Conservation (phyloP, 2,329 filamentous ascomycete genomes). For the Ramichloridium luteum region DNA sequence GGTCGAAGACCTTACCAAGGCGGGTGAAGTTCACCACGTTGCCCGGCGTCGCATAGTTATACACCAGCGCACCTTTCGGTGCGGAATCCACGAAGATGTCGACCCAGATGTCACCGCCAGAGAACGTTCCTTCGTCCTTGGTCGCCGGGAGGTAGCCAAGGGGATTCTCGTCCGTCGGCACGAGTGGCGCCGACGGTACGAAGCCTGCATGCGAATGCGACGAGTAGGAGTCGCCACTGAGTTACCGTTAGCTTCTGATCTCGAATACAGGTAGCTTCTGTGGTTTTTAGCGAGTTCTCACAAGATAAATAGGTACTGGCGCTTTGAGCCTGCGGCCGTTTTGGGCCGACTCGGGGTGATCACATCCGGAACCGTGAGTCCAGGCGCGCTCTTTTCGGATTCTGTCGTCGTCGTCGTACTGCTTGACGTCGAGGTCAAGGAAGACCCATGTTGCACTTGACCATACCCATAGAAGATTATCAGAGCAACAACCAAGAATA, state of each 20-base stretch:
- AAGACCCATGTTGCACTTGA: neutral
- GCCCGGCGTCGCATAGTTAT: neutral
- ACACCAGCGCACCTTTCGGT: neutral
- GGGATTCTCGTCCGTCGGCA: neutral
- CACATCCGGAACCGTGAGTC: neutral
- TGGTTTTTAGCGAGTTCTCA: no score
- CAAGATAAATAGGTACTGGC: no score
- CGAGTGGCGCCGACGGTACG: neutral
- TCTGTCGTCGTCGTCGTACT: no score
- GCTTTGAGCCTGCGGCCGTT: neutral
- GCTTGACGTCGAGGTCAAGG: no score
- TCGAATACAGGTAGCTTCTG: neutral
- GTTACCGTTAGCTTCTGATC: neutral
- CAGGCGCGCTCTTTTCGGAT: neutral
- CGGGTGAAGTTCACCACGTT: neutral
- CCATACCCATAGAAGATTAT: neutral
- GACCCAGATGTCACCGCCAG: neutral
- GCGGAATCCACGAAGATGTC: neutral
- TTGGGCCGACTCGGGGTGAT: neutral
- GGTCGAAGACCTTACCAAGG: neutral
- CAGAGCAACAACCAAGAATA: neutral
- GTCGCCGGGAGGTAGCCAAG: neutral
- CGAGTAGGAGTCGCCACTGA: neutral
- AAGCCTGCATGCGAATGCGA: conserved; percentile 1
- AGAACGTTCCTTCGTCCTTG: conserved; percentile 1